Evolutionary conservation across 164 flowering plant genomes (phyloP).

Genomic region (Houttuynia cordata): DNA sequence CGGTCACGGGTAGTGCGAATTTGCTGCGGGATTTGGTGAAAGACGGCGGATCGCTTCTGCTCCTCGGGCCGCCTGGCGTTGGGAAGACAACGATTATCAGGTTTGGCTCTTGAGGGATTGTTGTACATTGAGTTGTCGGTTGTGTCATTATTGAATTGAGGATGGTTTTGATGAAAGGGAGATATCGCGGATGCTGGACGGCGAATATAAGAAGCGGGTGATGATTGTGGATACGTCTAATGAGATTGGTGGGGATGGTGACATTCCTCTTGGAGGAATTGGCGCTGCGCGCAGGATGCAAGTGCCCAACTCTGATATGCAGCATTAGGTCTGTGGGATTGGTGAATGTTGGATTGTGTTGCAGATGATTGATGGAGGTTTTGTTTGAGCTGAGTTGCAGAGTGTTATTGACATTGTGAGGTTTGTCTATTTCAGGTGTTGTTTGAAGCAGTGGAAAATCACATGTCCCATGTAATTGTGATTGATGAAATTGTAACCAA

Average conservation of each 20-base stretch:
- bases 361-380: not conserved
- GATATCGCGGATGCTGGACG: constrained; percentile 90
- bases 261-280: constrained; percentile 93
- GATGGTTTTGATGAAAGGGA: constrained; percentile 35
- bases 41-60: constrained; percentile 75
- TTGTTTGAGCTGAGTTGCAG: not conserved
- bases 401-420: too few relatives aligned
- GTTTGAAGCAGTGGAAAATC: constrained; percentile 96
- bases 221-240: constrained; percentile 98
- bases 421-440: constrained; percentile 38
- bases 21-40: constrained; percentile 65
- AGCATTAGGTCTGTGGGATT: constrained; percentile 58
- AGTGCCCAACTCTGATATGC: constrained; percentile 74
- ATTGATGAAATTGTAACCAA: constrained; percentile 97
- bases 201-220: constrained; percentile 80
- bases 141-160: not conserved
- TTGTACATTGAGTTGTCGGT: not conserved
- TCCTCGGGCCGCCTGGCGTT: constrained; percentile 96
- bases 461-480: constrained; percentile 95
- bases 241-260: constrained; percentile 99
- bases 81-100: constrained; percentile 96
- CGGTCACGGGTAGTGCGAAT: constrained; percentile 83
- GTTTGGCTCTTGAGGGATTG: constrained; percentile 15
- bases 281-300: constrained; percentile 95
- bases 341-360: not conserved